Percentiles rank a stretch among this genome's conserved stretches.
Evolutionary conservation across 305 asterid species (phyloP).

Genomic region (Fraxinus paxiana): DNA sequence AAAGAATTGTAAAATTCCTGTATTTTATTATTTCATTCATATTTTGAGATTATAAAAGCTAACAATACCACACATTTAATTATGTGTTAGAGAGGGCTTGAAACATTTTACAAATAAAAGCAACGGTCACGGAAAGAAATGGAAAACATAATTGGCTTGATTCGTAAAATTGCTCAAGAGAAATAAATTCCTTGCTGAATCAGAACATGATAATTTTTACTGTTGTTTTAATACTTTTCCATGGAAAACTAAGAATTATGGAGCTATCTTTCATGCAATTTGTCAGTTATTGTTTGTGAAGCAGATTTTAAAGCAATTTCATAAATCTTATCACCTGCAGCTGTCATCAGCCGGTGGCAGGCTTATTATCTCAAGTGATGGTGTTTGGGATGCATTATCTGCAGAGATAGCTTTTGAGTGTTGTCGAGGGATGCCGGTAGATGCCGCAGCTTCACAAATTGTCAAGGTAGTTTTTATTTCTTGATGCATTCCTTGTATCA

Average conservation of each 20-base stretch:
- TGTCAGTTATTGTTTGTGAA: background rate
- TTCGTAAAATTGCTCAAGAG: background rate
- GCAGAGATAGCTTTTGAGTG: conserved; percentile 85
- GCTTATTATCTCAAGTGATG: conserved; percentile 83
- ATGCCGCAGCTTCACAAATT: conserved; percentile 82
- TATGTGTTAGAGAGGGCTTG: background rate
- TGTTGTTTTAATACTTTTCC: conserved; percentile 10
- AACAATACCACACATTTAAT: background rate
- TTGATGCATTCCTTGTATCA: background rate
- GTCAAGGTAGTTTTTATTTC: conserved; percentile 54
- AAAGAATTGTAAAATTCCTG: background rate
- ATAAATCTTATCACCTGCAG: conserved; percentile 39
- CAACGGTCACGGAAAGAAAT: background rate
- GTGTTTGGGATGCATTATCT: conserved; percentile 97
- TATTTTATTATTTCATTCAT: background rate
- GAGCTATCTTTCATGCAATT: background rate
- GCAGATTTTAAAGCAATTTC: conserved; percentile 14
- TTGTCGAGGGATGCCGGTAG: conserved; percentile 82
- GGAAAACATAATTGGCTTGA: background rate
- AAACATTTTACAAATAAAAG: background rate
- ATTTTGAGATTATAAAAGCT: background rate
- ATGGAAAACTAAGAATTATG: conserved; percentile 4
- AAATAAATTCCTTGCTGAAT: conserved; percentile 1
- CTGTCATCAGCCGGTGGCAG: conserved; percentile 88
- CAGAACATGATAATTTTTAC: background rate